Conservation (phyloP, 2,329 filamentous ascomycete genomes). For the Monosporascus cannonballus region DNA sequence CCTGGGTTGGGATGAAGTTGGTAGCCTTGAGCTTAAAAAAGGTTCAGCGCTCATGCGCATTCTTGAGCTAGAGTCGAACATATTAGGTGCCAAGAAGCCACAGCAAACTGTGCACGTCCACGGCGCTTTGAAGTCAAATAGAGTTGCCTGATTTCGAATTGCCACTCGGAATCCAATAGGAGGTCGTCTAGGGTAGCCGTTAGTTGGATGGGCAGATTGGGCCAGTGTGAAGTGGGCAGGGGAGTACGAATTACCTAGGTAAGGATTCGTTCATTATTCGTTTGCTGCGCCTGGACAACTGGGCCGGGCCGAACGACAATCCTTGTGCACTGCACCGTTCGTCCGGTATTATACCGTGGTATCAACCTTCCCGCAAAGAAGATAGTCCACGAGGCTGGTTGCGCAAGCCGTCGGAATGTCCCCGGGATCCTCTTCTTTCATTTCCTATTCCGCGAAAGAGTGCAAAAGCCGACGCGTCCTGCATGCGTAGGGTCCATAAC, state of each 20-base stretch:
- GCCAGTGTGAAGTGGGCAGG: no score
- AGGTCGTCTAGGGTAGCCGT: no score
- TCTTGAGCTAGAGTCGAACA: not conserved
- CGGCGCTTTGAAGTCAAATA: not conserved
- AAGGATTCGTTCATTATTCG: no score
- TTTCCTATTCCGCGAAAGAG: no score
- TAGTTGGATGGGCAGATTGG: no score
- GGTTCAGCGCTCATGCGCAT: not conserved
- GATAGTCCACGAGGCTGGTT: not conserved
- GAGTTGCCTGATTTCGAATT: not conserved
- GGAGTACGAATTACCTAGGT: no score
- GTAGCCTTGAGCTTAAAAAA: not conserved
- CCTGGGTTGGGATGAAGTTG: not conserved
- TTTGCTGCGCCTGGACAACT: not conserved
- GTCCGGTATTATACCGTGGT: no score
- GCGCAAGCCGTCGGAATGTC: not conserved
- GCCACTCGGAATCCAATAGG: no score
- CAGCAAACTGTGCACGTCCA: not conserved
- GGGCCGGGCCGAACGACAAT: not conserved
- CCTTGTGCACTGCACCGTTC: not conserved
- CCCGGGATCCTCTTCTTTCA: no score
- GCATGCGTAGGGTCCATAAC: not conserved
- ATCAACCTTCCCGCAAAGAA: not conserved
- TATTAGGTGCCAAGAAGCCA: not conserved
- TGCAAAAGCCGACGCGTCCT: no score